Evolutionary conservation across 169 alveolate genomes (phyloP), one percentile per base, ranked within the genome.

Genomic region (Plasmodium gonderi): DNA sequence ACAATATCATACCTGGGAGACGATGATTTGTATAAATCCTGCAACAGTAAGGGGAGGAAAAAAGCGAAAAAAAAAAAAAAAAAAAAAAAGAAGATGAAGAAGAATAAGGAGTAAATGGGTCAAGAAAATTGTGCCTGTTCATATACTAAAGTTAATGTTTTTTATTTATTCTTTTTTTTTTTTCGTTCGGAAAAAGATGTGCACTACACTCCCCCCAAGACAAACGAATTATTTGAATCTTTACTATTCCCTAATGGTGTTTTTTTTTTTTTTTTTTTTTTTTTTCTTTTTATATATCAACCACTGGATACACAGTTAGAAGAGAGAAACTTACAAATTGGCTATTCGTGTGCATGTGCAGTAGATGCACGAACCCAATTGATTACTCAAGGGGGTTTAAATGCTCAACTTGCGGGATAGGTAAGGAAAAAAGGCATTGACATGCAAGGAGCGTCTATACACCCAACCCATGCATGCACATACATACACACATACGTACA

Each of bases 1-100:
- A 96, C 98, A n/a, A 96, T 96, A 74, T 96, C 98, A 6, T 96
- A 96, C 89, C 93, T 96, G 51, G 96, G 97, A 11, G 98, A 96
- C 74, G 93, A 94, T 36, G 98, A 96, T 72, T 94, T 96, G 49
- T 92, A 96, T 65, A 89, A 95, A 29, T 96, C 98, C n/a, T 95
- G 98, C 11, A 92, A 91, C 67, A 94, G 97, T 95, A 93, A 65
- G 79, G 83, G 42, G 47, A 79, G 14, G 17, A 64, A 78, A 6
- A 40, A 33, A 12, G 38, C 38, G 9, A 26, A 44, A 49, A 9
- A 38, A 6, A 0, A 20, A 23, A 23, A 29, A 47, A 68, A 31
- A 80, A 47, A 29, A 80, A 23, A 44, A 67, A 26, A 69, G 33
- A 8, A 81, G 20, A 2, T 33, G 31, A 36, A 42, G 12, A 80